Conservation (phyloP, 495 filamentous ascomycete genomes). For the Penicillium parvum region DNA sequence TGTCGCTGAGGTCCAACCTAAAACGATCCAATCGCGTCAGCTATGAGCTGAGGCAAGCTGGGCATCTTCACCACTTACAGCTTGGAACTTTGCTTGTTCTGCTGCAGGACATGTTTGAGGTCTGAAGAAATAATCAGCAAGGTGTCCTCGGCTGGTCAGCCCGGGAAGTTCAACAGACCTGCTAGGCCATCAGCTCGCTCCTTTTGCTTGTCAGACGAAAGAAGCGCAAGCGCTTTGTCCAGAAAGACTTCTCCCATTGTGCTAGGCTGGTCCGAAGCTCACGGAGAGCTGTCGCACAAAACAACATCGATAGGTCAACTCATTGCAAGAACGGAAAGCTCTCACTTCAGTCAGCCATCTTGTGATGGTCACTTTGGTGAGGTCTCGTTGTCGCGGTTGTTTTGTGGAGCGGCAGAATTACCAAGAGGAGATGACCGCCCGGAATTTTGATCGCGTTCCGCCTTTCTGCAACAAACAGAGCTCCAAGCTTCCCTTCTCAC, state of each 20-base stretch:
- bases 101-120: constrained; percentile 59
- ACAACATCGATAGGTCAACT: not conserved
- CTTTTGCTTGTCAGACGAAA: constrained; percentile 51
- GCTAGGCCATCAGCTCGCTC: constrained; percentile 49
- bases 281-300: not conserved
- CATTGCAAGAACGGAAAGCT: not conserved
- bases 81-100: constrained; percentile 52
- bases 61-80: constrained; percentile 41
- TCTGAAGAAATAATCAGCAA: constrained; percentile 29
- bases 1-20: constrained; percentile 60
- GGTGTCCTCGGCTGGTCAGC: not conserved
- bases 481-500: constrained; percentile 21
- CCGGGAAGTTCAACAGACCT: constrained; percentile 34
- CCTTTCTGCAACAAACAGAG: constrained; percentile 37
- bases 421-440: constrained; percentile 21
- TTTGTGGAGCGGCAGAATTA: constrained; percentile 19
- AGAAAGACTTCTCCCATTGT: constrained; percentile 37
- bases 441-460: constrained; percentile 43
- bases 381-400: constrained; percentile 5
- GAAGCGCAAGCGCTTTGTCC: constrained; percentile 33
- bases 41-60: constrained; percentile 2
- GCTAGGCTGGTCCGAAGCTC: not conserved
- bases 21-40: constrained; percentile 19
- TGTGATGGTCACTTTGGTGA: not conserved
- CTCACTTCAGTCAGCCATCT: constrained; percentile 2